Base-by-base conservation (phyloP, 2,329 filamentous ascomycete genomes). In the Colletotrichum shisoi region DNA sequence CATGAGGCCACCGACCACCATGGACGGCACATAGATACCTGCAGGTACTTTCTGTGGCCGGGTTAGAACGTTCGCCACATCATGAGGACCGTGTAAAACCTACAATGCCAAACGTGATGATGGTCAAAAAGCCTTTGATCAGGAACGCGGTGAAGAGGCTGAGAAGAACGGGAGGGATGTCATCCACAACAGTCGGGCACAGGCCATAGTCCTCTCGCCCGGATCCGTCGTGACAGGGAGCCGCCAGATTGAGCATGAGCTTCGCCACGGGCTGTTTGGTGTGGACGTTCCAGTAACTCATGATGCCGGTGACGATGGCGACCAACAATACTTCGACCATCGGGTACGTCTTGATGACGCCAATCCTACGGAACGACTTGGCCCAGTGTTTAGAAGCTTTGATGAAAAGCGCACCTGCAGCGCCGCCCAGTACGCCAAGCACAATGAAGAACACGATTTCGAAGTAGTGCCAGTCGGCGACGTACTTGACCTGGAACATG, bases 1-100 rank as follows among this genome's bases (percentile, higher is more conserved):
- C 81, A 97, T 89, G 19, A 99, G 82, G 74, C 95, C 95, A 70
- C 95, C 95, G 19, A 98, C 93, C 34, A 98, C 95, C 95, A 99
- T 99, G 72, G 94, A 97, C 3, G 95, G 95, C 1, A 99, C 94
- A 73, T 99, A 99, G 72, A 99, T 97, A 70, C 95, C 95, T 1
- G 94, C 93, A 11, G 95, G 95, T 0, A 98, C 89, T 83, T 98
- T 98, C 83, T 87, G 75, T 56, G 13, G 1, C 2, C 5, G 24
- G n/a, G 64, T 76, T 57, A 75, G 73, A 24, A 17, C 53, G 21
- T 44, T 46, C 6, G 9, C 15, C 3, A 40, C 12, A 24, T 21
- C 34, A 9, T 34, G 11, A 27, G 37, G 42, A 21, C 3, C 19
- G 12, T 17, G 8, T 21, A 40, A 34, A 82, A 83, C 85, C 78